Conservation (phyloP, 805 yeast genomes). For the Teunomyces lycoperdinae region DNA sequence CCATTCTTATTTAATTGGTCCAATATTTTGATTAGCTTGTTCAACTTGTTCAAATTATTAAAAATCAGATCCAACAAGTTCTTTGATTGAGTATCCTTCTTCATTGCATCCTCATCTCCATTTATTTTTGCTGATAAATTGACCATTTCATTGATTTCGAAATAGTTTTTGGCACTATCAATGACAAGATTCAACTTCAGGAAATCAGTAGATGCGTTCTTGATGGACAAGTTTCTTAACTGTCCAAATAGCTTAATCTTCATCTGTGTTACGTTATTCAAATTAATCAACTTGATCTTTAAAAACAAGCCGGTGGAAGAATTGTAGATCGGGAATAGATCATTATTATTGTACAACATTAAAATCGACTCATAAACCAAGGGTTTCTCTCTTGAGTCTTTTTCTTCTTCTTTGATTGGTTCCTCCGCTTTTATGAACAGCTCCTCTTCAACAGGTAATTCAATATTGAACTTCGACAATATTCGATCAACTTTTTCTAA, state of each 20-base stretch:
- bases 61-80: conserved; percentile 25
- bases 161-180: conserved; percentile 18
- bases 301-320: conserved; percentile 34
- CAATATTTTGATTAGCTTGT: conserved; percentile 30
- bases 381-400: conserved; percentile 9
- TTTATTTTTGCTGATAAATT: conserved; percentile 24
- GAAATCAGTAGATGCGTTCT: conserved; percentile 17
- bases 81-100: neutral
- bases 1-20: conserved; percentile 30
- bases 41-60: conserved; percentile 27
- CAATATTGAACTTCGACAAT: conserved; percentile 6
- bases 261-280: conserved; percentile 15
- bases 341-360: conserved; percentile 21
- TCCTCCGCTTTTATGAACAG: neutral
- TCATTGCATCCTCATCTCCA: conserved; percentile 9
- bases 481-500: conserved; percentile 8
- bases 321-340: conserved; percentile 31
- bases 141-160: conserved; percentile 28
- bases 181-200: conserved; percentile 19
- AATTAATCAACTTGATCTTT: conserved; percentile 22
- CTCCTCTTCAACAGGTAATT: conserved; percentile 3
- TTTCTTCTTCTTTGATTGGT: conserved; percentile 19
- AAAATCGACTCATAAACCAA: conserved; percentile 23
- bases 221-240: conserved; percentile 23
- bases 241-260: conserved; percentile 25